phyloP scores from a whole-genome alignment of 768 basidiomycete genomes.

The Lentinula detonsa region DNA sequence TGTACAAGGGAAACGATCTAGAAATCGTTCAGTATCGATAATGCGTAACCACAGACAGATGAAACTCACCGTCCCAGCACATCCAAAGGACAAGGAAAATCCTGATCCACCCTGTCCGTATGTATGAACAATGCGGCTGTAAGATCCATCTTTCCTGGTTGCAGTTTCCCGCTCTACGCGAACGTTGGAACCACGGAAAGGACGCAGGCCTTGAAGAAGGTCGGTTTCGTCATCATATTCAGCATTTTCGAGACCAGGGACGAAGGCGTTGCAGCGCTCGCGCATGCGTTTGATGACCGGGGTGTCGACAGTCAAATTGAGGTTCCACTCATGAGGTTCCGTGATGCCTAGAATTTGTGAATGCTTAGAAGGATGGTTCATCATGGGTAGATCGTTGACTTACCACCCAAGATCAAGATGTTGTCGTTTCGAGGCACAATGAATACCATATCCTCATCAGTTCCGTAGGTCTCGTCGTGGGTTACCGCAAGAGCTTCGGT shows the following conservation, averaged over 20 bases:
- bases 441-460: conserved; percentile 26
- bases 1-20: not conserved
- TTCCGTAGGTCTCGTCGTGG: conserved; percentile 23
- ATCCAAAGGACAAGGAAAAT: conserved; percentile 19
- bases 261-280: conserved; percentile 20
- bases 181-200: conserved; percentile 20
- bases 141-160: not conserved
- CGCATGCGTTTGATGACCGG: conserved; percentile 24
- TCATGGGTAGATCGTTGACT: not conserved
- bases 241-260: conserved; percentile 20
- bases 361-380: not conserved
- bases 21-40: not conserved
- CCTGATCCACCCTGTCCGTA: conserved; percentile 23
- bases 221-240: conserved; percentile 19
- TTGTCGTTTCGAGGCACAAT: conserved; percentile 30
- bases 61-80: conserved; percentile 12
- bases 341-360: conserved; percentile 13
- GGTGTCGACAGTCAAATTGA: conserved; percentile 20
- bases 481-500: conserved; percentile 25
- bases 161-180: conserved; percentile 22
- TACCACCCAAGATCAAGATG: conserved; percentile 24
- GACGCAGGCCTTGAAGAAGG: conserved; percentile 23
- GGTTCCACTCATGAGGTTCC: conserved; percentile 17
- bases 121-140: conserved; percentile 19
- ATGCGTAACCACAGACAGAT: not conserved